Evolutionary conservation across 352 stramenopile species (phyloP), one percentile per base, ranked within the genome.

Genomic region (Phytopythium sindhum): DNA sequence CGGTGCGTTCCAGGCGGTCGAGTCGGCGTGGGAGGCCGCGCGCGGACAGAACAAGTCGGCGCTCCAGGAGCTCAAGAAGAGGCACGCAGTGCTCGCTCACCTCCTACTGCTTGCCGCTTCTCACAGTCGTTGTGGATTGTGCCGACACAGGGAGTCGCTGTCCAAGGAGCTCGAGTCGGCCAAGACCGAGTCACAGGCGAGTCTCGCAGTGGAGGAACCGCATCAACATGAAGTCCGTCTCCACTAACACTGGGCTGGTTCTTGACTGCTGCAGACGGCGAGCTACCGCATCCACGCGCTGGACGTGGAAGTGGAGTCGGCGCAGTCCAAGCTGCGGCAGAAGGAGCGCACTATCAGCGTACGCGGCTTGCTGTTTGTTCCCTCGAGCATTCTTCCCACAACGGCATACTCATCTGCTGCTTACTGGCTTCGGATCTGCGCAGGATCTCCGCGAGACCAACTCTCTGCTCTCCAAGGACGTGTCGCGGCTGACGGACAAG

Each of bases 41-140:
- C 85, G 85, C 4, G 84, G 82, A 11, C 81, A 93, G 65, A 93
- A 93, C 75, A 90, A 89, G 52, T 80, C 80, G 53, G 79, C 80
- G 14, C 51, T 91, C 3, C 78, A 89, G n/a, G 78, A 88, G 65
- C 80, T 91, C n/a, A 92, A 90, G 65, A 93, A 90, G 65, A 89
- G 85, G 80, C 84, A 51, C 2, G 74, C 61, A 12, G 9, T 19
- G 23, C 31, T 4, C 15, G 19, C 14, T 29, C 29, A 7, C 19
- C 2, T 10, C 17, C 24, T 31, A 9, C 47, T n/a, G 17, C 47
- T 33, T 15, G 23, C 8, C 14, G 24, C 1, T 53, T 53, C 55
- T 47, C 10, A 61, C 8, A 19, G n/a, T 42, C n/a, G 26, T 21
- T 39, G 24, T n/a, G 28, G 2, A n/a, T 56, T 35, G 19, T 60